These are phyloP conservation scores for Suillus fuscotomentosus DNA, from an alignment of 768 basidiomycete species.

Conservation along the genomic window DNA sequence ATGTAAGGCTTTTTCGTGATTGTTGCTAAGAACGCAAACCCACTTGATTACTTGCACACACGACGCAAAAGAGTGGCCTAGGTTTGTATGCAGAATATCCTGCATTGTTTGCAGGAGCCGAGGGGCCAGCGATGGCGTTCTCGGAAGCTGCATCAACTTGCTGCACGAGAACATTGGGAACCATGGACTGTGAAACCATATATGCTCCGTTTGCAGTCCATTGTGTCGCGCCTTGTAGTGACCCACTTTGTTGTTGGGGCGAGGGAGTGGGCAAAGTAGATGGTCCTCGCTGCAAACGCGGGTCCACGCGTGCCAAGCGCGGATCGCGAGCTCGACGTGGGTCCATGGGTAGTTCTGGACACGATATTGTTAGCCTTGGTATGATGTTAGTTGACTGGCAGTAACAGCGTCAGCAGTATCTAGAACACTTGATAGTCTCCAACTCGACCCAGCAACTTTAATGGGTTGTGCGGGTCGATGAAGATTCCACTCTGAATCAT, in stretches of 20 bases:
- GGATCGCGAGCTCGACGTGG: slow-evolving; percentile 81
- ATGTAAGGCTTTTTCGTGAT: slow-evolving; percentile 15
- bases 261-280: slow-evolving; percentile 34
- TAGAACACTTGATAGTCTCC: slow-evolving; percentile 81
- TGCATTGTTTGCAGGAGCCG: not conserved
- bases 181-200: not conserved
- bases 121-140: slow-evolving; percentile 6
- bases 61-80: slow-evolving; percentile 91
- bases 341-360: slow-evolving; percentile 51
- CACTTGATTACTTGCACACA: slow-evolving; percentile 99
- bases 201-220: slow-evolving; percentile 21
- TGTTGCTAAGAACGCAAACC: slow-evolving; percentile 4
- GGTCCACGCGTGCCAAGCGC: slow-evolving; percentile 69
- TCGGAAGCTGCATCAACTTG: slow-evolving; percentile 1
- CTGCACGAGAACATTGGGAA: not conserved
- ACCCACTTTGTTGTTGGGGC: slow-evolving; percentile 14
- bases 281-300: slow-evolving; percentile 55
- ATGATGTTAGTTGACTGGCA: slow-evolving; percentile 10
- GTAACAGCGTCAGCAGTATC: slow-evolving; percentile 82
- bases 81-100: slow-evolving; percentile 47
- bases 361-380: slow-evolving; percentile 13
- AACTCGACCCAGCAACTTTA: slow-evolving; percentile 54
- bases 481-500: slow-evolving; percentile 97
- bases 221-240: slow-evolving; percentile 6
- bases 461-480: slow-evolving; percentile 53